Percentiles rank a stretch among this genome's conserved stretches.
These are phyloP conservation scores for Babesia divergens DNA, from an alignment of 169 alveolate species.

Conservation along the genomic window DNA sequence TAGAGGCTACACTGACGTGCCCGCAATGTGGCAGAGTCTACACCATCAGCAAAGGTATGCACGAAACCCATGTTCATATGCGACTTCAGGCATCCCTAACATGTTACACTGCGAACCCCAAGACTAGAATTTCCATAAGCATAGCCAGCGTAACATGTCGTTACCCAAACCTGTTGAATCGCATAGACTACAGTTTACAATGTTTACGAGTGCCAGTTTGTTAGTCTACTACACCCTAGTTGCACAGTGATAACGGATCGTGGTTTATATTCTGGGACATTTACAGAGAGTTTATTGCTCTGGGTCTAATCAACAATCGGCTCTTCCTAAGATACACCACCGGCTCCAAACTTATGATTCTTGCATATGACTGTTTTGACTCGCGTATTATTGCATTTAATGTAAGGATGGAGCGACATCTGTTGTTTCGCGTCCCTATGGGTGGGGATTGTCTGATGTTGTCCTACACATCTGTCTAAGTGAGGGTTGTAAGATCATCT, in stretches of 20 bases:
- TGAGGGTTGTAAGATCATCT: background rate
- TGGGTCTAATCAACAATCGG: too few relatives aligned
- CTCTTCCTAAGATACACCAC: too few relatives aligned
- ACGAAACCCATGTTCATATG: background rate
- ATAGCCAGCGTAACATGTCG: too few relatives aligned
- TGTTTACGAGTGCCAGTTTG: too few relatives aligned
- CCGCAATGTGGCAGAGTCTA: slow-evolving; percentile 69
- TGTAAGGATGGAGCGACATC: background rate
- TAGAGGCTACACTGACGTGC: slow-evolving; percentile 70
- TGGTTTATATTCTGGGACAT: too few relatives aligned
- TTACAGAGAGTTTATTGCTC: too few relatives aligned
- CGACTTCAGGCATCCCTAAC: slow-evolving; percentile 52
- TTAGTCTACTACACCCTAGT: too few relatives aligned
- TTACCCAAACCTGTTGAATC: too few relatives aligned
- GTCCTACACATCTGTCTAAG: slow-evolving; percentile 2
- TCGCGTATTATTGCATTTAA: background rate
- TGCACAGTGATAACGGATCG: too few relatives aligned
- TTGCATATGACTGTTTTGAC: too few relatives aligned
- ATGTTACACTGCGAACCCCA: slow-evolving; percentile 42
- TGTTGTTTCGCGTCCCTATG: background rate
- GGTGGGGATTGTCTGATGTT: slow-evolving; percentile 13
- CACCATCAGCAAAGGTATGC: slow-evolving; percentile 71
- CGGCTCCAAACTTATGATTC: too few relatives aligned
- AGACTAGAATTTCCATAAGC: background rate
- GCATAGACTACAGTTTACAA: too few relatives aligned